phyloP scores from a whole-genome alignment of 2,329 filamentous ascomycete genomes.

The Paecilomyces niveus region DNA sequence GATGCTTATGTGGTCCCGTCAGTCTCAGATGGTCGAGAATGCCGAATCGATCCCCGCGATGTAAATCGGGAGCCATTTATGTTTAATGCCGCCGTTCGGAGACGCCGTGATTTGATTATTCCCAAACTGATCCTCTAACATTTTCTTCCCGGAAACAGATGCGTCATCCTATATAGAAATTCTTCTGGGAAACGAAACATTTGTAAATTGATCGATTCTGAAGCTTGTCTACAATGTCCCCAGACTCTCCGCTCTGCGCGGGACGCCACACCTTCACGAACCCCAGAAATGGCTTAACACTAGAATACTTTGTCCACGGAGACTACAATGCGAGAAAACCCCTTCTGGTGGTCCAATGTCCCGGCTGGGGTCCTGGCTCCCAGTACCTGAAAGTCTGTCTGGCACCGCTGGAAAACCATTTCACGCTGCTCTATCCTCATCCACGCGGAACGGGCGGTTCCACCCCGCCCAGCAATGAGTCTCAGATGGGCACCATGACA shows the following conservation, averaged over 20 bases:
- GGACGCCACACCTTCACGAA: slow-evolving; percentile 12
- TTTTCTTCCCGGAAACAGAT: too few relatives aligned
- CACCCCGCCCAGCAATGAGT: slow-evolving; percentile 3
- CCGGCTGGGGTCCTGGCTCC: slow-evolving; percentile 18
- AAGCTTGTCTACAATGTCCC: background rate
- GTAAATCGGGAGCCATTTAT: too few relatives aligned
- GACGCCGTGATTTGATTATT: too few relatives aligned
- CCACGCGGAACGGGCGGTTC: slow-evolving; percentile 19
- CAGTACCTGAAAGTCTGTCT: slow-evolving; percentile 14
- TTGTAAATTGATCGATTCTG: too few relatives aligned
- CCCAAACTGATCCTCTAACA: too few relatives aligned
- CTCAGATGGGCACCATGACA: slow-evolving; percentile 13
- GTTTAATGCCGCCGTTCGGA: too few relatives aligned
- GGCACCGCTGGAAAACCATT: slow-evolving; percentile 7
- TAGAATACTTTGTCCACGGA: slow-evolving; percentile 12
- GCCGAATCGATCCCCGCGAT: too few relatives aligned
- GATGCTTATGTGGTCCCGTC: background rate
- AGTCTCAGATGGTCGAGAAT: background rate
- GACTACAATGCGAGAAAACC: background rate
- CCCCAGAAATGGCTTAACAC: slow-evolving; percentile 8
- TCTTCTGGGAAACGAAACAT: background rate
- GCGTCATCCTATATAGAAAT: background rate
- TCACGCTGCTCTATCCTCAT: slow-evolving; percentile 17
- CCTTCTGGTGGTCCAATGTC: slow-evolving; percentile 15
- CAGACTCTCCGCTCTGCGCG: slow-evolving; percentile 2